Evolutionary conservation across 441 rosid species (phyloP), one percentile per base, ranked within the genome.

Genomic region (Pelargonium myrrhifolium): DNA sequence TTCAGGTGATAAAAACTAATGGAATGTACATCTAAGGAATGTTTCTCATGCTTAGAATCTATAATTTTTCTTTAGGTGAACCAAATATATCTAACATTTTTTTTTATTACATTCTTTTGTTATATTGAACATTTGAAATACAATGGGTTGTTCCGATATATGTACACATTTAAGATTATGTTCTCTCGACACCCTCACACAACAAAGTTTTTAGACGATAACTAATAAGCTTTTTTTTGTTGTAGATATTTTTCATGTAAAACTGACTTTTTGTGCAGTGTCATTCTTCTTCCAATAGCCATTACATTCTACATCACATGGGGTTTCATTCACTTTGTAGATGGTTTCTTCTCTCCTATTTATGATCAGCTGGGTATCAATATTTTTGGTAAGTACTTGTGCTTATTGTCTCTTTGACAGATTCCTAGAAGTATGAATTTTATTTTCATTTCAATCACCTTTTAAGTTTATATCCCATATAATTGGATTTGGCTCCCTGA

Each of bases 281-380:
- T 81, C 71, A 76, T 81, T 61, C 80, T 74, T 22, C 68, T 81
- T 69, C 84, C 80, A 9, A 59, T 81, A 9, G 84, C 80, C 63
- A 76, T 76, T 60, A 81, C 82, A 3, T 81, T 81, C 67, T 81
- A 81, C 42, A 26, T 76, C 51, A 78, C 84, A 0, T 76, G 82
- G 82, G 75, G 74, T 61, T 81, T 81, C 15, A 39, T 81, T 74
- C 78, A 68, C 63, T 78, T 81, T 24, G 82, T 78, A 51, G 84
- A 81, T 61, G 78, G 78, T n/a, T 76, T 81, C 78, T 81, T 81
- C 75, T 81, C 84, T 56, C 84, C 84, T 11, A 65, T 81, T 43
- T 81, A 76, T 47, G 60, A 65, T 63, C 82, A 81, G 1, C 73
- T 76, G 4, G 82, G 84, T 28, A 74, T 78, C 68, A 76, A 81